phyloP scores from a whole-genome alignment of 2,329 filamentous ascomycete species.

The Zopfia rhizophila region DNA sequence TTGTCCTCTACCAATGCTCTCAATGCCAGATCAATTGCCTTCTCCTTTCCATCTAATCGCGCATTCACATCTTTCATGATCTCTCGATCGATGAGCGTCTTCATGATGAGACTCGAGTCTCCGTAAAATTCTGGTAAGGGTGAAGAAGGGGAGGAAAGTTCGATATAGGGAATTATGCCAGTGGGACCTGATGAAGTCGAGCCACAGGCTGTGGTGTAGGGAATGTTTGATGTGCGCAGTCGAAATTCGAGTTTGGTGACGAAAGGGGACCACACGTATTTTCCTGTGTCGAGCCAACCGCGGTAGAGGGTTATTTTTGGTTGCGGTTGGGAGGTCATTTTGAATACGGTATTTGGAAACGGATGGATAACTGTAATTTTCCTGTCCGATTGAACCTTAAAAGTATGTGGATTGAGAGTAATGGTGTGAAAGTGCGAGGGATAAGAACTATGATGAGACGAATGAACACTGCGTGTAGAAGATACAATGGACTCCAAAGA shows the following conservation, averaged over 20 bases:
- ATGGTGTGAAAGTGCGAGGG: no score
- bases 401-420: no score
- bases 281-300: conserved; percentile 55
- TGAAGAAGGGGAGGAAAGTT: conserved; percentile 31
- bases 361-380: no score
- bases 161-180: conserved; percentile 71
- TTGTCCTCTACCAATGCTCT: conserved; percentile 69
- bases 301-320: conserved; percentile 59
- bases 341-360: not conserved
- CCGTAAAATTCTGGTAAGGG: conserved; percentile 45
- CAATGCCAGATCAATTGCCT: conserved; percentile 63
- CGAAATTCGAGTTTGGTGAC: conserved; percentile 71
- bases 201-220: conserved; percentile 60
- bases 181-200: conserved; percentile 60
- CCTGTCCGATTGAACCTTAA: no score
- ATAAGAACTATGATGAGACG: no score
- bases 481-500: no score
- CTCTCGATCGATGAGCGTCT: conserved; percentile 55
- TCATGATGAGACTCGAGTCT: conserved; percentile 68
- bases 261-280: conserved; percentile 70
- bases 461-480: no score
- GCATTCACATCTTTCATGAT: conserved; percentile 62
- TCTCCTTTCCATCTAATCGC: conserved; percentile 50
- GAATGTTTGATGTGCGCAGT: conserved; percentile 63
- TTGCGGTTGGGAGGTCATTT: conserved; percentile 11